Base-by-base conservation (phyloP, 164 flowering plant species). In the Cinnamomum chago region DNA sequence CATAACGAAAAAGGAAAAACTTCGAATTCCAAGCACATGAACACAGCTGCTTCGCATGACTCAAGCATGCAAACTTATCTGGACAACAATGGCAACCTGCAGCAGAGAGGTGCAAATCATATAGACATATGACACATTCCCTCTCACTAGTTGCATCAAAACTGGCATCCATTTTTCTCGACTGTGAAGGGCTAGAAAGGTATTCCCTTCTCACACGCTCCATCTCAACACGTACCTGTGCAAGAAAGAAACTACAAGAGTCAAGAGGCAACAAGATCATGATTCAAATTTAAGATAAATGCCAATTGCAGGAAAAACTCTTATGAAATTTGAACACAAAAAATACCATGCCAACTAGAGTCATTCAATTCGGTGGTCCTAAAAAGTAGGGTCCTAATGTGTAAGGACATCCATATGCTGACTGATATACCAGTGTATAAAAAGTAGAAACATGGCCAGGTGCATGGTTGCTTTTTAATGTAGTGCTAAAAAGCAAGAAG, bases 61-160 rank as follows among this genome's bases (percentile, higher is more conserved):
- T 75, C 65, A 89, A 77, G 81, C 98, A 94, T 0, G 92, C 73
- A 83, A 84, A 91, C 77, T 60, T 86, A 65, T 85, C 83, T 0
- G 88, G 85, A 65, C 89, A 89, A 86, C 99, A 93, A 11, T 77
- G 76, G 75, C 99, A 93, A 52, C 82, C 73, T 18, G 75, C 91
- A n/a, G 94, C 97, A 47, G 96, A 88, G 62, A 92, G 85, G 77
- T 91, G 85, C 80, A 91, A 76, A 81, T 91, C 95, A 77, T 76
- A 91, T 52, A 81, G 67, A 79, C 97, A 94, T 40, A 80, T 60
- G 60, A 73, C 13, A 80, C 97, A 94, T 79, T 91, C 97, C 82
- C 83, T 83, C 81, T 85, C 91, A 22, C 73, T 67, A 35, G 73
- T 35, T 10, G 77, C 83, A 82, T 88, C 92, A 77, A 89, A 87